Base-by-base conservation (phyloP, 2,329 filamentous ascomycete species). In the Fusarium lyarnte region DNA sequence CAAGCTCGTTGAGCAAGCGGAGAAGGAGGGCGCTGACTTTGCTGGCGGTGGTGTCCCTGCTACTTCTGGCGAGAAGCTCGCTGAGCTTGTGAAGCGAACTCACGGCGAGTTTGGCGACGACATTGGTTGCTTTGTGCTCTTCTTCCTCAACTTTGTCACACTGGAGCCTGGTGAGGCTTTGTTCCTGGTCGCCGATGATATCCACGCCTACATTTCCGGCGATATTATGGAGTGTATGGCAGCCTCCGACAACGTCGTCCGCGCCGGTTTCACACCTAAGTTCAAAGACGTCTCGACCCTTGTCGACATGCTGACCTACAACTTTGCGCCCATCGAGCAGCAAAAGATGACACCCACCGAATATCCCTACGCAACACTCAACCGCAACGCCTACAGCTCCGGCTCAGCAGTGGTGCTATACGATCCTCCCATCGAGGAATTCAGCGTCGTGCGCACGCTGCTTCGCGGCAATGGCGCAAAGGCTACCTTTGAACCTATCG, bases 181-280 rank as follows among this genome's bases (percentile, higher is more conserved):
- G 86, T 99, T 98, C 84, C 87, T 99, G 39, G 94, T 94, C 78
- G 96, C 96, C 11, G 95, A 99, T 79, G 96, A 98, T 79, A 98
- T 98, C 77, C 96, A 99, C 81, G 96, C 96, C 53, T 99, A 99
- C 82, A 84, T 97, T 46, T 94, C 92, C 6, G 94, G 94, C 66
- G 95, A 99, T 79, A 97, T 99, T 76, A 94, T 99, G 80, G 96
- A 99, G 84, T 99, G 96, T 86, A 99, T 99, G 96, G 96, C 96
- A 1, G 92, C 94, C 13, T 97, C 94, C n/a, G 96, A 99, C 87
- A 99, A 99, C 75, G 96, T 99, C 39, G 95, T 99, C 57, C 94
- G 96, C 62, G 96, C 96, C 0, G 96, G 96, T 46, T 96, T 99
- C 83, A 99, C 96, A 0, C 96, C 96, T 62, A 99, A 99, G 81